Percentiles rank a stretch among this genome's conserved stretches.
phyloP scores from a whole-genome alignment of 148 eudicot species.

The Agrostemma githago region DNA sequence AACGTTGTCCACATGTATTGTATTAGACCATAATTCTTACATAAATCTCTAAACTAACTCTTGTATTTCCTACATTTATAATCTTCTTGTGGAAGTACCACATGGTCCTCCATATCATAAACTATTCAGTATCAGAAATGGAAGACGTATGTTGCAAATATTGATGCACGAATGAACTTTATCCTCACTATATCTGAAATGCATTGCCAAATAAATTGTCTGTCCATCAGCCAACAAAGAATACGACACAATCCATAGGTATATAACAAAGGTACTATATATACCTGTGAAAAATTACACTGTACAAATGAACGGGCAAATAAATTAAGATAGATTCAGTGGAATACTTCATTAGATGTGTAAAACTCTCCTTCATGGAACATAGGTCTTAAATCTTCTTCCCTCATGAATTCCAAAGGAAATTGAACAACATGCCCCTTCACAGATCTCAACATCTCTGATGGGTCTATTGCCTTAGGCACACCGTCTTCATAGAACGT shows the following conservation, averaged over 20 bases:
- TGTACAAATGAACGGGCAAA: slow-evolving; percentile 1
- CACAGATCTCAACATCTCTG: slow-evolving; percentile 48
- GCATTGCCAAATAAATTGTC: neutral
- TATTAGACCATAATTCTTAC: too few species aligned
- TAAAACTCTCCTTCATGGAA: slow-evolving; percentile 85
- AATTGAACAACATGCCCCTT: slow-evolving; percentile 68
- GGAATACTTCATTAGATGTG: slow-evolving; percentile 69
- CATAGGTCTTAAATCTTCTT: slow-evolving; percentile 85
- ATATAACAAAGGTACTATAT: neutral
- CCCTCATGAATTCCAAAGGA: slow-evolving; percentile 77
- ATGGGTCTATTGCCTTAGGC: slow-evolving; percentile 32
- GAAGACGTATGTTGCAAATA: neutral
- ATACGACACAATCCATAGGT: neutral
- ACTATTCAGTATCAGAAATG: neutral
- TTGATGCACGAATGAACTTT: neutral
- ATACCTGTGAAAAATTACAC: neutral
- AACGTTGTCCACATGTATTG: too few species aligned
- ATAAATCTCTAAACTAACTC: too few species aligned
- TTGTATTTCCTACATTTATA: too few species aligned
- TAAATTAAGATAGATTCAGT: slow-evolving; percentile 20
- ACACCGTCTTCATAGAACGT: slow-evolving; percentile 40
- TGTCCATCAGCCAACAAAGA: neutral
- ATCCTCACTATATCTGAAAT: neutral
- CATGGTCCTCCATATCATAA: too few species aligned
- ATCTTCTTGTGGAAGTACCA: too few species aligned